Base-by-base conservation (phyloP, 495 filamentous ascomycete species). In the Neurospora hispaniola region DNA sequence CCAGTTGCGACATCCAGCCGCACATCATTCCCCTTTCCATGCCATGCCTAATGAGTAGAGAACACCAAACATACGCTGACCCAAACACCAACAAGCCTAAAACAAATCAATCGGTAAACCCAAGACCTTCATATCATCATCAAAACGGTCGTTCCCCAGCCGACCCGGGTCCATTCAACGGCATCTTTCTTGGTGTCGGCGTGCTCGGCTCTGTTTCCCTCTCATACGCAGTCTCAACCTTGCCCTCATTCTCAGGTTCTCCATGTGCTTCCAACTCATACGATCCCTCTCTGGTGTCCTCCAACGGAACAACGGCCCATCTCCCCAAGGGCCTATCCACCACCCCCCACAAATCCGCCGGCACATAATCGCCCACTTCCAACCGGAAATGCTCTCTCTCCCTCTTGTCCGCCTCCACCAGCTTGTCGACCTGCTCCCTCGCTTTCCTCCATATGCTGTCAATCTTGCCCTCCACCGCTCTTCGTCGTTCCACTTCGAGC, bases 271-370 rank as follows among this genome's bases (percentile, higher is more conserved):
- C 74, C 23, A 48, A 62, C 54, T 70, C 62, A 16, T 71, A 74
- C 35, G 5, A 41, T 41, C 14, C 59, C 46, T 70, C 70, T 23
- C 46, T 54, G 46, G 46, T 23, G 46, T 75, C 75, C n/a, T 75
- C 70, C 4, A 82, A 74, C 2, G 82, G 77, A 10, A 84, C 79
- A n/a, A 85, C 73, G 46, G 84, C 81, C 83, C 83, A 86, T 70
- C 79, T 79, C 69, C 66, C 73, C 40, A 82, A 77, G 10, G 81
- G 80, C 23, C 79, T 79, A 42, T 82, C 80, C 81, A 86, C 85
- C 8, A 91, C 92, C 0, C 90, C 90, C 96, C 95, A 99, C 48
- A 99, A 89, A 77, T 98, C 96, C 3, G 89, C 88, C 0, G 96
- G 96, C 23, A 99, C 80, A 77, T 89, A 96, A 73, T 97, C 92